Evolutionary conservation across 495 filamentous ascomycete species (phyloP).

Genomic region (Xylaria bambusicola): DNA sequence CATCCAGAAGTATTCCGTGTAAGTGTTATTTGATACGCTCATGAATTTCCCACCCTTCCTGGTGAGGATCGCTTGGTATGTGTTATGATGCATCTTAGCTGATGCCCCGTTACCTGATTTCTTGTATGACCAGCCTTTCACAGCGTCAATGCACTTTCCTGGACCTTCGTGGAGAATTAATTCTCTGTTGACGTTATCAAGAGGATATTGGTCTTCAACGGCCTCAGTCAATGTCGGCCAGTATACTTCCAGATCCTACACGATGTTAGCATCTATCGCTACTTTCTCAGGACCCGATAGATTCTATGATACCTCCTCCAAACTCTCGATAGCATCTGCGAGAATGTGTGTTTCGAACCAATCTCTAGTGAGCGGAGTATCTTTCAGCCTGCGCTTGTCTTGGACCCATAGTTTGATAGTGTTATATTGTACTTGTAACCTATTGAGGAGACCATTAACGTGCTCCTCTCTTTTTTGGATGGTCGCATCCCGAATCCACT

Average conservation of each 20-base stretch:
- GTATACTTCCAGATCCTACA: neutral
- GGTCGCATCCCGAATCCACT: constrained; percentile 25
- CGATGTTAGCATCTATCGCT: neutral
- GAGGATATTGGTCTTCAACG: neutral
- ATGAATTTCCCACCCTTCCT: constrained; percentile 18
- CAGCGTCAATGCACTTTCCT: neutral
- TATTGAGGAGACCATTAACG: constrained; percentile 19
- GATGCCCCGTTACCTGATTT: constrained; percentile 11
- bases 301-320: neutral
- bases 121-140: constrained; percentile 20
- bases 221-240: neutral
- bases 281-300: neutral
- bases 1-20: constrained; percentile 21
- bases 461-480: constrained; percentile 20
- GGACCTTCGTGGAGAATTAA: constrained; percentile 6
- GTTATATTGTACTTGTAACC: constrained; percentile 16
- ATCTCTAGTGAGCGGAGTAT: neutral
- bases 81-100: constrained; percentile 11
- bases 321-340: neutral
- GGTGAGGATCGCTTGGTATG: constrained; percentile 22
- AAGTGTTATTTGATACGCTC: neutral
- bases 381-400: neutral
- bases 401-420: constrained; percentile 23
- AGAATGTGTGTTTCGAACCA: neutral
- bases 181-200: neutral